Base-by-base conservation (phyloP, 2,329 filamentous ascomycete genomes). In the Escovopsis weberi region DNA sequence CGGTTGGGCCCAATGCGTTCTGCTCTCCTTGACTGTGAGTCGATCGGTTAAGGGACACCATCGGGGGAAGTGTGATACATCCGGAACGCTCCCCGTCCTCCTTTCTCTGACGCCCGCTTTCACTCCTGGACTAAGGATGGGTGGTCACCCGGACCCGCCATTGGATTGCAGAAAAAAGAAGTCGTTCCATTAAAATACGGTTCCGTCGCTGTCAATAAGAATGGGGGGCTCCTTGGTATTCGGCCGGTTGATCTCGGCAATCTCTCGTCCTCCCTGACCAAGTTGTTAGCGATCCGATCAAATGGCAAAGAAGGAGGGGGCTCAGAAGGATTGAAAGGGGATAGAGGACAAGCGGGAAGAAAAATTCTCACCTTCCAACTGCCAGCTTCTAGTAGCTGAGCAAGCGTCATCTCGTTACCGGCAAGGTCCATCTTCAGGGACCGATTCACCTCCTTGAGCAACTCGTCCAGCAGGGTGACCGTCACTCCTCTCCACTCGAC, bases 301-400 rank as follows among this genome's bases (percentile, higher is more conserved):
- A 12, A 36, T 12, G 18, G 5, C 12, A 18, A 34, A 7, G 19
- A 26, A 18, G 18, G 10, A 3, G 12, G 28, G 12, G 45, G 33
- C 75, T n/a, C n/a, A n/a, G n/a, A n/a, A n/a, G n/a, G n/a, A n/a
- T n/a, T n/a, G n/a, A n/a, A n/a, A n/a, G n/a, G n/a, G n/a, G n/a
- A n/a, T n/a, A n/a, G n/a, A n/a, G n/a, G n/a, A n/a, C n/a, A n/a
- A n/a, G n/a, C n/a, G n/a, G n/a, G n/a, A n/a, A n/a, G n/a, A n/a
- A n/a, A n/a, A n/a, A n/a, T n/a, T n/a, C n/a, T 65, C 62, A 91
- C 88, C 83, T 96, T 96, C 89, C 91, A 98, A 57, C 85, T 94
- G 41, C 91, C 91, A 12, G 89, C 91, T 62, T 96, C 91, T 15
- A 98, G 70, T 67, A 98, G 78, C 60, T 98, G 91, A 6, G 88